phyloP scores from a whole-genome alignment of 768 basidiomycete species.

The Lactarius evosmus region DNA sequence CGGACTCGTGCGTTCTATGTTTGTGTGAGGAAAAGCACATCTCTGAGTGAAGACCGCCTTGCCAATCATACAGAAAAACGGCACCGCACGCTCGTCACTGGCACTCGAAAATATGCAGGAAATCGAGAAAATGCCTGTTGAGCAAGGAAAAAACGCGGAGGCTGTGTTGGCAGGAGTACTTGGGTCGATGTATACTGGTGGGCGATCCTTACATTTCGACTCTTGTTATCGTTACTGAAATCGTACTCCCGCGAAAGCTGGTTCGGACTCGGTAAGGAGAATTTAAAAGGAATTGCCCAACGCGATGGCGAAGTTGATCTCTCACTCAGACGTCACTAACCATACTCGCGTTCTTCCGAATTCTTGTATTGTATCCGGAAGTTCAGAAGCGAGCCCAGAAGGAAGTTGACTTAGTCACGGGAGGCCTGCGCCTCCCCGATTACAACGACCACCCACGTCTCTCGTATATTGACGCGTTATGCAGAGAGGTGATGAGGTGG shows the following conservation, averaged over 20 bases:
- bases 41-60: not conserved
- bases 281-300: not conserved
- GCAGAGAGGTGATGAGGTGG: slow-evolving; percentile 54
- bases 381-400: slow-evolving; percentile 48
- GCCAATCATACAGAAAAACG: not conserved
- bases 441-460: slow-evolving; percentile 49
- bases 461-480: slow-evolving; percentile 52
- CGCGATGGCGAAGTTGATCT: not conserved
- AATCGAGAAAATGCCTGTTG: slow-evolving; percentile 7
- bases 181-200: slow-evolving; percentile 17
- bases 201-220: not conserved
- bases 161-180: slow-evolving; percentile 2
- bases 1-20: slow-evolving; percentile 4
- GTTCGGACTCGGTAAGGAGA: slow-evolving; percentile 10
- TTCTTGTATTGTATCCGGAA: slow-evolving; percentile 26
- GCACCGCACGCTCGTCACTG: slow-evolving; percentile 12
- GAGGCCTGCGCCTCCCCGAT: slow-evolving; percentile 50
- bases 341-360: slow-evolving; percentile 32
- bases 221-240: not conserved
- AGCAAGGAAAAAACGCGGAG: slow-evolving; percentile 8
- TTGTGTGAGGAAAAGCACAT: not conserved
- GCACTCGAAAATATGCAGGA: slow-evolving; percentile 14
- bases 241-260: slow-evolving; percentile 1
- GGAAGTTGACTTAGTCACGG: slow-evolving; percentile 58
- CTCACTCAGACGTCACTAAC: slow-evolving; percentile 28